phyloP scores from a whole-genome alignment of 192 early-diverging fungal genomes.

The Backusella circina region DNA sequence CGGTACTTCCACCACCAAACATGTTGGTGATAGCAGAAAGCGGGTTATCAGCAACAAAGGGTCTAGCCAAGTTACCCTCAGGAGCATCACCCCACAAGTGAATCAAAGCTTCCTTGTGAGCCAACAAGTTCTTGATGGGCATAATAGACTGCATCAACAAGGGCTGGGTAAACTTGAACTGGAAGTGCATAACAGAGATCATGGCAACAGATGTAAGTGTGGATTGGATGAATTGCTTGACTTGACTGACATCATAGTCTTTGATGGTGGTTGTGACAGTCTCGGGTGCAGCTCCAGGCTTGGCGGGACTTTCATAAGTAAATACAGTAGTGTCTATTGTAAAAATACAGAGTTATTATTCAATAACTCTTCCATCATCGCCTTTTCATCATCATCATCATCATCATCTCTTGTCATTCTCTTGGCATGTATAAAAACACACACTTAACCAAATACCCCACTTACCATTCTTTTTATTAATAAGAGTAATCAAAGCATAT shows the following conservation, averaged over 20 bases:
- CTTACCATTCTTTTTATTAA: conserved; percentile 72
- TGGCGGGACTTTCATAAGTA: conserved; percentile 71
- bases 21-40: conserved; percentile 48
- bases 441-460: not conserved
- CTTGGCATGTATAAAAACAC: not conserved
- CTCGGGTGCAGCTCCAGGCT: conserved; percentile 33
- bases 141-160: conserved; percentile 85
- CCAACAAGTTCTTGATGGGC: conserved; percentile 69
- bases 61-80: conserved; percentile 74
- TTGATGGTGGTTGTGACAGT: conserved; percentile 40
- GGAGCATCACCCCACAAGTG: conserved; percentile 77
- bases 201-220: conserved; percentile 65
- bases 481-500: conserved; percentile 38
- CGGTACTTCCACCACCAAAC: conserved; percentile 30
- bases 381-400: not conserved
- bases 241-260: conserved; percentile 76
- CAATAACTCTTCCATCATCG: not conserved
- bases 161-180: conserved; percentile 88
- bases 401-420: not conserved
- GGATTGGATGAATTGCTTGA: conserved; percentile 68
- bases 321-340: conserved; percentile 70
- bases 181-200: conserved; percentile 82
- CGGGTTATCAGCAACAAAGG: conserved; percentile 80
- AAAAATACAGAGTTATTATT: not conserved
- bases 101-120: conserved; percentile 76